Conservation (phyloP, 495 filamentous ascomycete genomes). For the Hypoxylon fragiforme region DNA sequence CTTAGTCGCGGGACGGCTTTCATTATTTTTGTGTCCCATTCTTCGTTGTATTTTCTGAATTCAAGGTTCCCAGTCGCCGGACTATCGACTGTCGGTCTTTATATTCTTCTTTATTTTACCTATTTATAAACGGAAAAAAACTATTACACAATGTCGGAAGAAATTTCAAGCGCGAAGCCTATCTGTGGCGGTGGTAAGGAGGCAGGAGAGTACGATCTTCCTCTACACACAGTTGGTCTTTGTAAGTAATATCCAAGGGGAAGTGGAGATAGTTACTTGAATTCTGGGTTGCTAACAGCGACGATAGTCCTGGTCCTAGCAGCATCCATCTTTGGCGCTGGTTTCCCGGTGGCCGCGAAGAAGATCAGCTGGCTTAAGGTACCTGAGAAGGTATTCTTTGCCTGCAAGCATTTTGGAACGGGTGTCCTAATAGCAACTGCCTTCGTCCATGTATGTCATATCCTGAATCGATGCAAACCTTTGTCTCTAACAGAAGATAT, state of each 20-base stretch:
- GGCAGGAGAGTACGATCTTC: slow-evolving; percentile 52
- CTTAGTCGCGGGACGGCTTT: slow-evolving; percentile 41
- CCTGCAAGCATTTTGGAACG: slow-evolving; percentile 68
- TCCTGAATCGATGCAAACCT: neutral
- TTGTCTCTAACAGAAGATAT: slow-evolving; percentile 1
- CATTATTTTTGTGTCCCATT: slow-evolving; percentile 24
- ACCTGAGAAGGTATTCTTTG: slow-evolving; percentile 55
- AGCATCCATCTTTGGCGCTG: slow-evolving; percentile 50
- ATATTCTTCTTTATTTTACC: slow-evolving; percentile 17
- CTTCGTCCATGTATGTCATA: slow-evolving; percentile 67
- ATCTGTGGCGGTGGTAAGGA: slow-evolving; percentile 48
- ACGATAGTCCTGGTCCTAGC: slow-evolving; percentile 43
- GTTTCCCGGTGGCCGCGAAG: slow-evolving; percentile 58
- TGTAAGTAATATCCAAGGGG: slow-evolving; percentile 48
- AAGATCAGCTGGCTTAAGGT: slow-evolving; percentile 59
- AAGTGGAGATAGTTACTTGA: neutral
- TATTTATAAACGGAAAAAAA: neutral
- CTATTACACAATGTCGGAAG: slow-evolving; percentile 17
- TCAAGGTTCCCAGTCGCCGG: slow-evolving; percentile 19
- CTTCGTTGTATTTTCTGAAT: slow-evolving; percentile 12
- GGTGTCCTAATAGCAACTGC: slow-evolving; percentile 71
- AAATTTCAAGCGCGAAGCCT: slow-evolving; percentile 44
- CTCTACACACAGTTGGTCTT: slow-evolving; percentile 51
- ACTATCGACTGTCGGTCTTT: slow-evolving; percentile 10
- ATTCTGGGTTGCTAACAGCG: slow-evolving; percentile 14